Evolutionary conservation across 2,329 filamentous ascomycete species (phyloP), one percentile per base, ranked within the genome.

Genomic region (Penicillium janthinellum): DNA sequence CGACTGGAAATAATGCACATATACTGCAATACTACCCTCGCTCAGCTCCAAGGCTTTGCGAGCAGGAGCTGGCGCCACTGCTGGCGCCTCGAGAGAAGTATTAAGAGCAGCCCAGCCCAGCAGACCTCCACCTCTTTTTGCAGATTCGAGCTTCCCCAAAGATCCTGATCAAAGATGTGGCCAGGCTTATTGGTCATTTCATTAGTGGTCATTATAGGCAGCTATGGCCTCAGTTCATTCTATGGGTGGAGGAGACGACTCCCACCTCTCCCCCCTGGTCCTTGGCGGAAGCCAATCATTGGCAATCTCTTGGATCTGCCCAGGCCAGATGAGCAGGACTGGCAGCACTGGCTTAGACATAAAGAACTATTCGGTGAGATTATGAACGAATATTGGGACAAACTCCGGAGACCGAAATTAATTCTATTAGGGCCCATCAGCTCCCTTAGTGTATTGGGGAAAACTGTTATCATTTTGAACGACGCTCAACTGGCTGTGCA

Each of bases 291-390:
- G 1, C 80, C 80, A 0, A 35, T 85, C 0, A 47, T 84, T 5
- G 83, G 83, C 1, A 85, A 84, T 59, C 58, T 84, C 14, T 61
- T 64, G 1, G 81, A 84, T 57, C 67, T 85, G 5, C 82, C 82
- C 0, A 68, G 72, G 0, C 63, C 71, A 20, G 73, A 71, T 1
- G 65, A 66, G 42, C 70, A 73, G 4, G 76, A 79, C 47, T 77
- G 69, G 65, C 64, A 73, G 15, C 74, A 81, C 53, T 81, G 77
- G 77, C 54, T 75, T 0, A 70, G 78, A 48, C 74, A 77, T 62
- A 79, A 79, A 56, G 72, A 79, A 7, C 52, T 69, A 4, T 76
- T 77, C 61, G 75, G 75, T 59, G 60, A 41, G 31, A 39, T 6
- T 4, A 28, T 15, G 5, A 17, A 10, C 2, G 1, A 15, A 2